These are phyloP conservation scores for Actinidia arguta DNA, from an alignment of 179 eudicot genomes.

Conservation along the genomic window DNA sequence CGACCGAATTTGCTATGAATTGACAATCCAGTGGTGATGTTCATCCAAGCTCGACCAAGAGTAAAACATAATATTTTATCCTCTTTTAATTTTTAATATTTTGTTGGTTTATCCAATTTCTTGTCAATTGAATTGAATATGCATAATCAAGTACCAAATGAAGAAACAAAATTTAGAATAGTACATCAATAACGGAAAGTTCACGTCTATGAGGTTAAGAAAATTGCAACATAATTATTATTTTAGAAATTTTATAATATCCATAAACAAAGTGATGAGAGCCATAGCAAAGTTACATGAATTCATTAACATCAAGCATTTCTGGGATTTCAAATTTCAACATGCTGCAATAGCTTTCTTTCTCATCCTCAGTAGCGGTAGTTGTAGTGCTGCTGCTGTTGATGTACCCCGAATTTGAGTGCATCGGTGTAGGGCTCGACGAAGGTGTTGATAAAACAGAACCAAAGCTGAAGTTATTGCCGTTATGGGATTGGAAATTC, in stretches of 20 bases:
- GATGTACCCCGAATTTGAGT: slow-evolving; percentile 52
- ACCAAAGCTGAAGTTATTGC: slow-evolving; percentile 42
- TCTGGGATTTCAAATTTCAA: slow-evolving; percentile 67
- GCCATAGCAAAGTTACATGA: slow-evolving; percentile 27
- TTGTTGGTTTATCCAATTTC: slow-evolving; percentile 13
- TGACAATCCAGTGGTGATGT: not conserved
- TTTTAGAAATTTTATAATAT: slow-evolving; percentile 31
- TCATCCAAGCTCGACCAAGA: too few species aligned
- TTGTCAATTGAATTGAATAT: not conserved
- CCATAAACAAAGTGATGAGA: not conserved
- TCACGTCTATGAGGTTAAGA: not conserved
- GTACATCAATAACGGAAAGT: not conserved
- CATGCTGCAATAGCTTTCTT: slow-evolving; percentile 73
- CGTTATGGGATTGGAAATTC: slow-evolving; percentile 36
- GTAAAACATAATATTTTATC: too few species aligned
- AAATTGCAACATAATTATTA: slow-evolving; percentile 18
- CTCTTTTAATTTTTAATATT: not conserved
- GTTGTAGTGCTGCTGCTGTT: slow-evolving; percentile 34
- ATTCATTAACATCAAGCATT: slow-evolving; percentile 58
- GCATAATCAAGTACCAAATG: not conserved
- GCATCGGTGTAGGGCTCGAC: slow-evolving; percentile 62
- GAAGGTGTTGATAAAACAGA: slow-evolving; percentile 67
- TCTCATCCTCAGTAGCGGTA: slow-evolving; percentile 56
- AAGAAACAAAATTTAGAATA: not conserved
- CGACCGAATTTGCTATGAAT: not conserved